These are phyloP conservation scores for Zymoseptoria brevis DNA, from an alignment of 2,329 filamentous ascomycete species.

Conservation along the genomic window DNA sequence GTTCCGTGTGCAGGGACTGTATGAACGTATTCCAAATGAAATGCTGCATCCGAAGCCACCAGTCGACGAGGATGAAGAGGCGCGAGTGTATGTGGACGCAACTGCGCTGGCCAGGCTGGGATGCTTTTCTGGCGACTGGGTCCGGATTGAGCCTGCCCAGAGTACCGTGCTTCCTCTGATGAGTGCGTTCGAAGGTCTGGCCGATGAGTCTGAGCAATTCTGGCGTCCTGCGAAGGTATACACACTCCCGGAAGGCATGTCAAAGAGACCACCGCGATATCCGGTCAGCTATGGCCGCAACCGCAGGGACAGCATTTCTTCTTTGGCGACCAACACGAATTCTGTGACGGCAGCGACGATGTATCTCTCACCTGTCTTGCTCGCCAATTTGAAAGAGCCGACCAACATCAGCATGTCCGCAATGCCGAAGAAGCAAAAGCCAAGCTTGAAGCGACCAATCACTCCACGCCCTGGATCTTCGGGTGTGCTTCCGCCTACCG, in stretches of 20 bases:
- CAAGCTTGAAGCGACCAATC: constrained; percentile 36
- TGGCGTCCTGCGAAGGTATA: constrained; percentile 87
- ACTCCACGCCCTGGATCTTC: constrained; percentile 26
- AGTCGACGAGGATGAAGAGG: constrained; percentile 77
- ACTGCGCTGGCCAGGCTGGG: constrained; percentile 78
- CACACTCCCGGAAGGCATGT: constrained; percentile 68
- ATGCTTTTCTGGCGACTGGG: constrained; percentile 97
- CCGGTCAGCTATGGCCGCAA: constrained; percentile 44
- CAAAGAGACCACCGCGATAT: constrained; percentile 47
- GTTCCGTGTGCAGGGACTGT: constrained; percentile 74
- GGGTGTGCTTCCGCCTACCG: constrained; percentile 49
- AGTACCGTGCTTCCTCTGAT: constrained; percentile 63
- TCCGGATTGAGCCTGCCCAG: constrained; percentile 68
- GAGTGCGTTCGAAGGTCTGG: constrained; percentile 60
- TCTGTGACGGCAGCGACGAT: constrained; percentile 52
- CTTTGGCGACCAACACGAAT: constrained; percentile 31
- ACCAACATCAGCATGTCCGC: constrained; percentile 72
- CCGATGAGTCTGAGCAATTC: constrained; percentile 53
- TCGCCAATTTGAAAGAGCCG: constrained; percentile 75
- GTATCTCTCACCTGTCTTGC: constrained; percentile 76
- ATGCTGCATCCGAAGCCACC: constrained; percentile 76
- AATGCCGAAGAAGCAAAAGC: constrained; percentile 33
- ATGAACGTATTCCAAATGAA: constrained; percentile 64
- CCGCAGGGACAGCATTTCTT: constrained; percentile 49
- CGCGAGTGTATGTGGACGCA: constrained; percentile 84